Percentiles rank a stretch among this genome's conserved stretches.
phyloP scores from a whole-genome alignment of 2,329 filamentous ascomycete genomes.

The Fusarium oxysporum region DNA sequence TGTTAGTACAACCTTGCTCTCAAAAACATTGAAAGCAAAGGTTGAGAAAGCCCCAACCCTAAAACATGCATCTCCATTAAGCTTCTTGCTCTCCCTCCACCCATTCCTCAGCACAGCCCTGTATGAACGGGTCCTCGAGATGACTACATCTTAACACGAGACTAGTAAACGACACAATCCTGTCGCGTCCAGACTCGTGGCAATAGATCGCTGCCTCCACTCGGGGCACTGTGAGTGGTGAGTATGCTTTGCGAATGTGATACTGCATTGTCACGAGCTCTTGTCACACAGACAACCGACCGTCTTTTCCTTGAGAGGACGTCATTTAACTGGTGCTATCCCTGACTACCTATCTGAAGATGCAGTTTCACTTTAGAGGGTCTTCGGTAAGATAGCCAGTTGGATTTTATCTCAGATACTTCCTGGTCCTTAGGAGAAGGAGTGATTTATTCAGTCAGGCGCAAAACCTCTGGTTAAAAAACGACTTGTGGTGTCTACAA shows the following conservation, averaged over 20 bases:
- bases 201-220: not conserved
- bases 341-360: constrained; percentile 5
- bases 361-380: constrained; percentile 1
- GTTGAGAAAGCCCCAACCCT: constrained; percentile 30
- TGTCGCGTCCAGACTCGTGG: constrained; percentile 38
- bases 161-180: constrained; percentile 22
- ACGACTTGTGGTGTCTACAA: not conserved
- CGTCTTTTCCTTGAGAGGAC: constrained; percentile 10
- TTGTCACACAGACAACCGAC: constrained; percentile 28
- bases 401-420: not conserved
- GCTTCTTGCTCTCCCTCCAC: constrained; percentile 32
- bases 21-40: constrained; percentile 20
- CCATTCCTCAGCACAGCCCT: constrained; percentile 9
- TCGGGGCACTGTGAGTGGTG: constrained; percentile 13
- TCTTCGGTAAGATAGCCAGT: constrained; percentile 9
- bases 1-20: constrained; percentile 22
- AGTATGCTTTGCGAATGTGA: constrained; percentile 1
- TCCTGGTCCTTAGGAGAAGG: not conserved
- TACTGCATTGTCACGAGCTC: constrained; percentile 27
- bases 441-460: not conserved
- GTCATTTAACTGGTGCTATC: not conserved
- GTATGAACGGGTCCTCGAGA: constrained; percentile 8
- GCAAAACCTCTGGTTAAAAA: not conserved
- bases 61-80: constrained; percentile 41
- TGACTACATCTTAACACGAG: not conserved